Evolutionary conservation across 2,329 filamentous ascomycete species (phyloP), one percentile per base, ranked within the genome.

Genomic region (Clarireedia hainanense): DNA sequence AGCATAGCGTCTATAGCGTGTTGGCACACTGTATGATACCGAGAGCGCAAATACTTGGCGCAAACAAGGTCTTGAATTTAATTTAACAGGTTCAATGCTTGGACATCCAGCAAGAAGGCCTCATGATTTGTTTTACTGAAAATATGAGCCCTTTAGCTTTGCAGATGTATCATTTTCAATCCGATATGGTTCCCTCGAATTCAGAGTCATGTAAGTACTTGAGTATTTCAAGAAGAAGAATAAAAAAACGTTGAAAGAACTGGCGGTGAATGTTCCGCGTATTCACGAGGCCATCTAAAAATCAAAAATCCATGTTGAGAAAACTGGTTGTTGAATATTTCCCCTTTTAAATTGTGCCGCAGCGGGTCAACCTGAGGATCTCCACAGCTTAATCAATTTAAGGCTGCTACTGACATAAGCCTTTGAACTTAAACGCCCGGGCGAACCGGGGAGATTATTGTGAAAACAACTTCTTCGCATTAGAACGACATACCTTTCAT

Each of bases 21-120:
- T 63, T 63, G 57, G 55, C 60, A 54, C 60, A 63, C 63, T 69
- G 67, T 69, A 69, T 68, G 61, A 67, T 68, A 67, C 56, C 56
- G 42, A 52, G 40, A 58, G 58, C 56, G 55, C 55, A 58, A 52
- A 56, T 54, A 54, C 52, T 60, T 59, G 47, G 54, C 56, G 59
- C 53, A 50, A 53, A 39, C 42, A 39, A 54, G 20, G 36, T 50
- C 36, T 50, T 54, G 24, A 50, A 50, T 37, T 50, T 50, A 55
- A 42, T 43, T 17, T 55, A 55, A 37, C 10, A 42, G 46, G 46
- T 50, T 26, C 27, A 43, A 50, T 42, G 39, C 30, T 34, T 12
- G 12, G 30, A 12, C 9, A 34, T 10, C 30, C 12, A 12, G 30
- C 10, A 34, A 34, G 30, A 12, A 12, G 12, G 12, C 30, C 30